Evolutionary conservation across 2,329 filamentous ascomycete genomes (phyloP).

Genomic region (Beauveria caledonica): DNA sequence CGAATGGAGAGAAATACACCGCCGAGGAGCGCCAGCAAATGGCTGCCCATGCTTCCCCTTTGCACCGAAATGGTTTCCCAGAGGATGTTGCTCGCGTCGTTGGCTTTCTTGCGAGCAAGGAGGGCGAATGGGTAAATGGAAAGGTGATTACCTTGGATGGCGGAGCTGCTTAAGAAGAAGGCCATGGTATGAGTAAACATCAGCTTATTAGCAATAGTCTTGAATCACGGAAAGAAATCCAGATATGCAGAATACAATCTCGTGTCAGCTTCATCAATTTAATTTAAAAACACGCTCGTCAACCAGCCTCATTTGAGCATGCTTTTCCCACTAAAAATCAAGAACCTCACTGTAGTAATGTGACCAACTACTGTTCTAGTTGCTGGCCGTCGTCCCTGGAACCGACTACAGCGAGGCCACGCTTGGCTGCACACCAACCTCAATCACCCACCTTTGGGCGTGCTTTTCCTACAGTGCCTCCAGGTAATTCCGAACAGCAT

Average conservation of each 20-base stretch:
- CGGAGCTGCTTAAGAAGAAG: neutral
- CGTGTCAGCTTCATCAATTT: neutral
- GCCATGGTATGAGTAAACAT: neutral
- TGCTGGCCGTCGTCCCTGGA: neutral
- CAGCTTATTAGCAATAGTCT: neutral
- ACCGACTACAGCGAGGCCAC: neutral
- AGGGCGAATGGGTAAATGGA: constrained; percentile 39
- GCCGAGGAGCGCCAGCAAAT: constrained; percentile 46
- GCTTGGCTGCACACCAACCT: neutral
- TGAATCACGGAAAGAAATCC: neutral
- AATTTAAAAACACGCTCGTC: neutral
- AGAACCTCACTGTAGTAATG: neutral
- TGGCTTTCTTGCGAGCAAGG: constrained; percentile 31
- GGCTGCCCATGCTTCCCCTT: no score
- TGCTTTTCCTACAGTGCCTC: no score
- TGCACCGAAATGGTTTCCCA: constrained; percentile 52
- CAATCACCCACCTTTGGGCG: neutral
- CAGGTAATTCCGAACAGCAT: no score
- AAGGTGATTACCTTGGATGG: constrained; percentile 29
- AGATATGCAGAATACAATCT: neutral
- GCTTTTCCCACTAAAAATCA: neutral
- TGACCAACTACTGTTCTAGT: neutral
- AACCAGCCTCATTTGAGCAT: neutral
- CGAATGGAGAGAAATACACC: constrained; percentile 44
- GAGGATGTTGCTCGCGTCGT: constrained; percentile 49